Conservation (phyloP, 2,329 filamentous ascomycete species). For the Penicillium sp. region DNA sequence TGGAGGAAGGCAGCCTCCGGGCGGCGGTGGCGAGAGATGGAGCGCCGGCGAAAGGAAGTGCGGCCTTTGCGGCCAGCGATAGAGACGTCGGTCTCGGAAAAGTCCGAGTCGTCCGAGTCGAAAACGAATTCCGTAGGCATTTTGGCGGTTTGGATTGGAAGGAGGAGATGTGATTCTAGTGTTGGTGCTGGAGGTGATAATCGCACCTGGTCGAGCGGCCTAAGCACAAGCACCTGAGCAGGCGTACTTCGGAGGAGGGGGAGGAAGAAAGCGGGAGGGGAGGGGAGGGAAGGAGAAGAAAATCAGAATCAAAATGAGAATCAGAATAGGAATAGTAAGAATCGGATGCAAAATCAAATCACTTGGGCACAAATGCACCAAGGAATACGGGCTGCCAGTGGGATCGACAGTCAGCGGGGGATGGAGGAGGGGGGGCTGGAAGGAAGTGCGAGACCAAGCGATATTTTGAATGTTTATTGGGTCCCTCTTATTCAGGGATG, state of each 20-base stretch:
- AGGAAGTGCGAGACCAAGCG: too few relatives aligned
- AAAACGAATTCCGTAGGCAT: conserved; percentile 23
- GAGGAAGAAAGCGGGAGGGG: background rate
- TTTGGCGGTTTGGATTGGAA: conserved; percentile 18
- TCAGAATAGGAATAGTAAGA: conserved; percentile 4
- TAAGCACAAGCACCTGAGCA: conserved; percentile 1
- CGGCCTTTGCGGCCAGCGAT: conserved; percentile 29
- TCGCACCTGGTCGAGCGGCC: conserved; percentile 3
- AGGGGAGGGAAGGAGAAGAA: conserved; percentile 5
- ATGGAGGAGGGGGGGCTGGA: conserved; percentile 10
- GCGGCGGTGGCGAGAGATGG: conserved; percentile 37
- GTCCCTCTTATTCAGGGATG: too few relatives aligned
- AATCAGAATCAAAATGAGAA: conserved; percentile 8
- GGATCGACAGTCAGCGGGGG: conserved; percentile 10
- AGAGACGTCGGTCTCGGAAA: conserved; percentile 42
- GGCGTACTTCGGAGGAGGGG: too few relatives aligned
- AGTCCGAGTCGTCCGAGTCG: conserved; percentile 36
- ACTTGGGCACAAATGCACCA: background rate
- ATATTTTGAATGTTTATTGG: too few relatives aligned
- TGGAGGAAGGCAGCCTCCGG: conserved; percentile 33
- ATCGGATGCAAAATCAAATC: background rate
- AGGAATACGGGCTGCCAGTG: conserved; percentile 15
- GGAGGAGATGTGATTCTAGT: conserved; percentile 29
- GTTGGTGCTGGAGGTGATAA: background rate
- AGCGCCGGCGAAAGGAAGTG: conserved; percentile 33